Conservation (phyloP, 169 alveolate species). For the Pseudocohnilembus persalinus region DNA sequence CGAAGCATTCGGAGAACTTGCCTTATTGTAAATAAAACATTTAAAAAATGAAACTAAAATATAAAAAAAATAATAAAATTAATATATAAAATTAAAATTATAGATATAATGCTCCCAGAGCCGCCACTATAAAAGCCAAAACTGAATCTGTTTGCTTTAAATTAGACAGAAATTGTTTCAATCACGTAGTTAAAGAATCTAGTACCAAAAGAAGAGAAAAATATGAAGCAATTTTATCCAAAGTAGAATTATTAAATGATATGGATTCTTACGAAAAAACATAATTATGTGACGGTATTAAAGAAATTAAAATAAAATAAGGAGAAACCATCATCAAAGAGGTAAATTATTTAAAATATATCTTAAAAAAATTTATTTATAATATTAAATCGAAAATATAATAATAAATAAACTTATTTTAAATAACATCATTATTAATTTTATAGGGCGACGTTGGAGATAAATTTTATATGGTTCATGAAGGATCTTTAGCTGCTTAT, state of each 20-base stretch:
- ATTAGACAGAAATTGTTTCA: constrained; percentile 83
- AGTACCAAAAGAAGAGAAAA: constrained; percentile 84
- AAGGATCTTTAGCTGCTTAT: constrained; percentile 94
- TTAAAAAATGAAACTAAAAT: too few relatives aligned
- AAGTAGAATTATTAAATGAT: constrained; percentile 67
- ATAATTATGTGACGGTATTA: constrained; percentile 79
- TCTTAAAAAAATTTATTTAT: background rate
- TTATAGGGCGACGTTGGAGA: constrained; percentile 80
- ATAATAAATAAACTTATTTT: background rate
- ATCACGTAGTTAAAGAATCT: constrained; percentile 86
- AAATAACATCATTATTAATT: background rate
- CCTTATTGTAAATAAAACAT: constrained; percentile 56
- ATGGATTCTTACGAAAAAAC: constrained; percentile 84
- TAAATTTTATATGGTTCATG: constrained; percentile 90
- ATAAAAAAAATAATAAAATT: too few relatives aligned
- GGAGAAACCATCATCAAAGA: constrained; percentile 78
- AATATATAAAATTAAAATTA: too few relatives aligned
- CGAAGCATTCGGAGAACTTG: constrained; percentile 87
- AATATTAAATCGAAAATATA: background rate
- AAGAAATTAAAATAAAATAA: constrained; percentile 62
- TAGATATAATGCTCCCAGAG: constrained; percentile 85
- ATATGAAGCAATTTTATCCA: constrained; percentile 68
- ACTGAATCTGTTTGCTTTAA: constrained; percentile 70
- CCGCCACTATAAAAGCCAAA: constrained; percentile 81
- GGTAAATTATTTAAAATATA: constrained; percentile 7